Conservation (phyloP, 805 yeast genomes). For the Ogataea philodendri region DNA sequence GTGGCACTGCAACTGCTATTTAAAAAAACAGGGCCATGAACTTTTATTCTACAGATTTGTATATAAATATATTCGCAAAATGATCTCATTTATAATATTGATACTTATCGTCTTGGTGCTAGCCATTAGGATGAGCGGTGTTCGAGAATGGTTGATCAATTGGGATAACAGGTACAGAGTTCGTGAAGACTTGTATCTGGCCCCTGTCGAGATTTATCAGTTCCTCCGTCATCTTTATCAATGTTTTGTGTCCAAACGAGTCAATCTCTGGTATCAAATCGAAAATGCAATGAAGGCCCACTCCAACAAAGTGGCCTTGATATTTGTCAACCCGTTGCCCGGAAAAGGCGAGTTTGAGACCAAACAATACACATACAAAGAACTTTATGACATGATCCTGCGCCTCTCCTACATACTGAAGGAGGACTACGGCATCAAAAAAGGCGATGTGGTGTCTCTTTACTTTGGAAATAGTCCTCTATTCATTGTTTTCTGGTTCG, state of each 20-base stretch:
- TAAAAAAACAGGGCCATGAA: no score
- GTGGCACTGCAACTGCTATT: no score
- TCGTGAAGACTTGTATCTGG: constrained; percentile 52
- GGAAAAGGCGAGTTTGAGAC: constrained; percentile 49
- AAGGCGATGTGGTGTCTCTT: constrained; percentile 69
- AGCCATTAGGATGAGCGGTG: no score
- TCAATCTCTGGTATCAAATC: constrained; percentile 69
- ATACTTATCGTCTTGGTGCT: no score
- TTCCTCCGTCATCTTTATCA: constrained; percentile 42
- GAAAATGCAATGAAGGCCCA: constrained; percentile 51
- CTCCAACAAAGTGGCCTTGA: constrained; percentile 58
- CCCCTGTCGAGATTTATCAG: constrained; percentile 41
- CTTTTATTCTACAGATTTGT: background rate
- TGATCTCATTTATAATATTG: no score
- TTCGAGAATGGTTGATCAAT: background rate
- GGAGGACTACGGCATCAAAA: constrained; percentile 58
- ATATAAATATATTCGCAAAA: background rate
- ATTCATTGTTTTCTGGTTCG: constrained; percentile 75
- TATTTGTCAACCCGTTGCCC: constrained; percentile 51
- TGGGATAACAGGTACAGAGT: constrained; percentile 44
- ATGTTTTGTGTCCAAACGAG: constrained; percentile 37
- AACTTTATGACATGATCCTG: constrained; percentile 64
- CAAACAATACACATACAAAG: constrained; percentile 65
- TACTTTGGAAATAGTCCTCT: constrained; percentile 82
- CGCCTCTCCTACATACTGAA: constrained; percentile 64